phyloP scores from a whole-genome alignment of 2,329 filamentous ascomycete genomes.

The Madurella mycetomatis region DNA sequence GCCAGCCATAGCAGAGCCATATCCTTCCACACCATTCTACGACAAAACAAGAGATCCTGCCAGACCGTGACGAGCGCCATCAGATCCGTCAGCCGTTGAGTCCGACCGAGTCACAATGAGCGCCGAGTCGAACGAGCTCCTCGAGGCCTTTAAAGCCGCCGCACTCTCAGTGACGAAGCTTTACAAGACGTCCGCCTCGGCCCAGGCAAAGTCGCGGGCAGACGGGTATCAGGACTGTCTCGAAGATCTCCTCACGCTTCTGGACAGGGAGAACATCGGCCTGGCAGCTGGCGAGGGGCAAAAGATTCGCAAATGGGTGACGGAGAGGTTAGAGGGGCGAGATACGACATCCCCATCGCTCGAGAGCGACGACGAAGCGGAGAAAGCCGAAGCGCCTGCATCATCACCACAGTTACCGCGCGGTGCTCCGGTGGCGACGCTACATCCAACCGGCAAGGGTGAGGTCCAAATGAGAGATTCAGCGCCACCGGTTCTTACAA shows the following conservation, averaged over 20 bases:
- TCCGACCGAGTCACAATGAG: constrained; percentile 29
- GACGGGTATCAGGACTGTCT: constrained; percentile 93
- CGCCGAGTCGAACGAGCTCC: constrained; percentile 56
- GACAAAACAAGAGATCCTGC: not conserved
- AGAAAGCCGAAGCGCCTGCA: constrained; percentile 53
- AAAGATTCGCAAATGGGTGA: constrained; percentile 59
- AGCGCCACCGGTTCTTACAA: constrained; percentile 26
- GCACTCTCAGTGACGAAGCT: constrained; percentile 93
- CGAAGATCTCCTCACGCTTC: constrained; percentile 78
- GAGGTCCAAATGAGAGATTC: constrained; percentile 36
- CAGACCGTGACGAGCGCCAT: not conserved
- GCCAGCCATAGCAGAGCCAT: not conserved
- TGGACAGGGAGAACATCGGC: constrained; percentile 78
- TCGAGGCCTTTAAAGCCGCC: constrained; percentile 87
- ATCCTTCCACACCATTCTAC: constrained; percentile 1
- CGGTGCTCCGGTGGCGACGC: constrained; percentile 40
- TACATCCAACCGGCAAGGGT: constrained; percentile 27
- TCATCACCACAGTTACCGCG: constrained; percentile 56
- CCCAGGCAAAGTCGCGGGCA: constrained; percentile 67
- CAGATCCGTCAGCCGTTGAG: not conserved
- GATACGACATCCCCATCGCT: constrained; percentile 46
- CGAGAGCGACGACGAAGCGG: constrained; percentile 55
- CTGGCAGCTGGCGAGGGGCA: constrained; percentile 73
- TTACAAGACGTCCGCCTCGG: constrained; percentile 83
- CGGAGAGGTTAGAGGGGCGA: constrained; percentile 63